Evolutionary conservation across 768 basidiomycete species (phyloP).

Genomic region (Austroboletus eburneus): DNA sequence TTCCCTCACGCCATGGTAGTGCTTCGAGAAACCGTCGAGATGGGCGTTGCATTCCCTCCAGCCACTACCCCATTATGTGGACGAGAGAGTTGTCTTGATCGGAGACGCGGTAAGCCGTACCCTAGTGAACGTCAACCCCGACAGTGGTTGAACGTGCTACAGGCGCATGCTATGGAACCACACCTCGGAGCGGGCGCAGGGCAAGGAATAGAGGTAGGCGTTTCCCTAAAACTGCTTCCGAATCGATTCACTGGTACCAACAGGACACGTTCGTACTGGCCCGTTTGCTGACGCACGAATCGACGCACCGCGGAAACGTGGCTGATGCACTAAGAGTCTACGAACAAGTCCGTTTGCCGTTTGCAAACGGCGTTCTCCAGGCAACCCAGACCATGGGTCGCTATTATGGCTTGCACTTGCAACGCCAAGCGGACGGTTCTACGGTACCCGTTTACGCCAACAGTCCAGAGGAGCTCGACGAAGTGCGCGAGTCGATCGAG

Average conservation of each 20-base stretch:
- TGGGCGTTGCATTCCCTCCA: constrained; percentile 45
- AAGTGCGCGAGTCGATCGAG: constrained; percentile 9
- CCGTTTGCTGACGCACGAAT: constrained; percentile 22
- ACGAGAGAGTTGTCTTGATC: constrained; percentile 39
- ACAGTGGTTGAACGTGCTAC: constrained; percentile 1
- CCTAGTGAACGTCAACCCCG: not conserved
- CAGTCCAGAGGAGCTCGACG: constrained; percentile 8
- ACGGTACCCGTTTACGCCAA: not conserved
- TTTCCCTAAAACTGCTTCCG: not conserved
- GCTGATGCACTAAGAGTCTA: constrained; percentile 28
- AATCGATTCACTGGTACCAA: not conserved
- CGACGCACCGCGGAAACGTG: constrained; percentile 21
- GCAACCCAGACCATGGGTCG: constrained; percentile 18
- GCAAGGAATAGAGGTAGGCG: constrained; percentile 45
- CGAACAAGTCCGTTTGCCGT: constrained; percentile 30
- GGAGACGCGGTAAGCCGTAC: constrained; percentile 43
- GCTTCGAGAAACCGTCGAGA: constrained; percentile 34
- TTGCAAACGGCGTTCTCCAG: constrained; percentile 21
- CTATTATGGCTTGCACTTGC: constrained; percentile 19
- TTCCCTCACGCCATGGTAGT: constrained; percentile 21
- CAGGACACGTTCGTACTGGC: constrained; percentile 32
- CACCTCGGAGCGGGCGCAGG: constrained; percentile 47
- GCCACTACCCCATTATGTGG: constrained; percentile 36
- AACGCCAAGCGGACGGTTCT: not conserved
- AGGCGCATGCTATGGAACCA: constrained; percentile 47